These are phyloP conservation scores for Neurospora sp. DNA, from an alignment of 495 filamentous ascomycete genomes.

Conservation along the genomic window DNA sequence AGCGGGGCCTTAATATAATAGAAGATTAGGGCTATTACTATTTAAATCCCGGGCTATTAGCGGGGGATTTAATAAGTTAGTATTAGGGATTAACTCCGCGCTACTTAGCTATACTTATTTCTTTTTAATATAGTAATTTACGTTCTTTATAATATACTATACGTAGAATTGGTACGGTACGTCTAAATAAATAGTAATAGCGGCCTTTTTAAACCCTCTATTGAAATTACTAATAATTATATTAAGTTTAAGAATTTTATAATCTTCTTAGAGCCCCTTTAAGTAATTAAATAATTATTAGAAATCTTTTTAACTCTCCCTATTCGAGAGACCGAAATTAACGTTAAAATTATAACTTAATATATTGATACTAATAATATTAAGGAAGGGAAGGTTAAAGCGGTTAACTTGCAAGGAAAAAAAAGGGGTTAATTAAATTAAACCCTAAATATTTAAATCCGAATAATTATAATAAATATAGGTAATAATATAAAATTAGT, in stretches of 20 bases:
- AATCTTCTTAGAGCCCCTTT: neutral
- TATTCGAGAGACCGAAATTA: too few species aligned
- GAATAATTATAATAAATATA: too few species aligned
- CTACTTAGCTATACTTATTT: neutral
- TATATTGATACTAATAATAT: too few species aligned
- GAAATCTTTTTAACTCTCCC: too few species aligned
- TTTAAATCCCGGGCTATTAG: neutral
- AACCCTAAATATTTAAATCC: too few species aligned
- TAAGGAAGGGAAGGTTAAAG: too few species aligned
- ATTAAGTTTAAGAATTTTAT: neutral
- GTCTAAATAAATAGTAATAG: neutral
- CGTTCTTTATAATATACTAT: neutral
- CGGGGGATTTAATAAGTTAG: neutral
- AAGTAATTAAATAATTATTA: too few species aligned
- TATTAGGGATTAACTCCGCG: fast-evolving
- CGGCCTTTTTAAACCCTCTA: neutral
- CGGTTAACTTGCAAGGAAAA: too few species aligned
- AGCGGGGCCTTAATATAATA: neutral
- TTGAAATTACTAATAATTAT: neutral
- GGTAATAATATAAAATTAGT: too few species aligned
- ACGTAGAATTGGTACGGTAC: neutral
- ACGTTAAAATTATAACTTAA: too few species aligned
- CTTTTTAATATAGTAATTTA: neutral
- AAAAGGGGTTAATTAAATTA: too few species aligned
- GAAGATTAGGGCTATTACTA: neutral